These are phyloP conservation scores for Mycena pura DNA, from an alignment of 768 basidiomycete genomes.

Conservation along the genomic window DNA sequence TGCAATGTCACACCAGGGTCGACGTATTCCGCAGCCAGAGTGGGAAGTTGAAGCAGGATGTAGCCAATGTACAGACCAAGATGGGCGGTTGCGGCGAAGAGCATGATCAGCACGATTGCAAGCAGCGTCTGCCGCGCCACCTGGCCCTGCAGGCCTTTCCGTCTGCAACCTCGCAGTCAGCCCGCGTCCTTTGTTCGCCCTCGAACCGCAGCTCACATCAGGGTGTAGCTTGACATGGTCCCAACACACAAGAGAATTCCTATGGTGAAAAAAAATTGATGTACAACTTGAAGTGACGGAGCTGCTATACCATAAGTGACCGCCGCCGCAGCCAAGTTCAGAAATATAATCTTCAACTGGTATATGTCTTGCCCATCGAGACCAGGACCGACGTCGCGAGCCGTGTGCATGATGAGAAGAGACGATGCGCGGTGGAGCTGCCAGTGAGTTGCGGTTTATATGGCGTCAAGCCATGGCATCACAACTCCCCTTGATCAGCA, in stretches of 20 bases:
- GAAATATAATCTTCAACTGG: conserved; percentile 13
- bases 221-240: conserved; percentile 12
- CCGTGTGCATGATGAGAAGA: neutral
- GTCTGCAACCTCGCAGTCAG: too few species aligned
- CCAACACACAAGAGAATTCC: conserved; percentile 14
- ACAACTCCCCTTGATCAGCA: too few species aligned
- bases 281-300: neutral
- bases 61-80: too few species aligned
- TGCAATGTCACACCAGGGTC: too few species aligned
- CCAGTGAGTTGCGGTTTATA: neutral
- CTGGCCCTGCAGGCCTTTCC: too few species aligned
- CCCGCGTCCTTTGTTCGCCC: too few species aligned
- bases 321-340: conserved; percentile 8
- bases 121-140: too few species aligned
- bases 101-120: too few species aligned
- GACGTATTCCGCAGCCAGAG: too few species aligned
- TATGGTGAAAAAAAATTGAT: neutral
- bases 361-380: conserved; percentile 25
- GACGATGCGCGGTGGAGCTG: neutral
- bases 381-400: conserved; percentile 24
- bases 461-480: neutral
- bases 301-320: conserved; percentile 16
- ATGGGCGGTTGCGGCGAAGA: too few species aligned
- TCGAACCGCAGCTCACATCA: conserved; percentile 10
- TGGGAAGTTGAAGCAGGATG: too few species aligned